Evolutionary conservation across 257 asterid genomes (phyloP), one percentile per base, ranked within the genome.

Genomic region (Lycium ferocissimum): DNA sequence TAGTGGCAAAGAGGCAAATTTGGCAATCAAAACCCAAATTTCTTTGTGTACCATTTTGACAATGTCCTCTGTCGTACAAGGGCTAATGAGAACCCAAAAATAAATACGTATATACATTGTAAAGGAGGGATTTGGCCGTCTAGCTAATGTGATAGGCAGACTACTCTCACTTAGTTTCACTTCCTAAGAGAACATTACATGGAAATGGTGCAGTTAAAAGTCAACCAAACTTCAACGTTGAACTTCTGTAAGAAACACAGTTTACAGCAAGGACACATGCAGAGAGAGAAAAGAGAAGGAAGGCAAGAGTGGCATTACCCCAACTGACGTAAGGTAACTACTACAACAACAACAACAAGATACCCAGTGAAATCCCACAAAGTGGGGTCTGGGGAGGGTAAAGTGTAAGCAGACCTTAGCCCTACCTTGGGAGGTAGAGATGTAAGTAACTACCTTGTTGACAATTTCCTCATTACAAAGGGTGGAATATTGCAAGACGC

Each of bases 241-340:
- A 71, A 15, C 53, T 40, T 45, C 35, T 45, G 80, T n/a, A 20
- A 73, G 59, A 73, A 20, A 20, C 80, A 47, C 3, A 20, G 59
- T n/a, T 72, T 73, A 73, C 37, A 45, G 40, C 40, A 70, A 38
- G 53, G 78, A 70, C 78, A 70, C 78, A 70, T 70, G 78, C 33
- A 70, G 14, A 70, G 53, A 70, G 53, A 40, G 75, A 35, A 56
- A 56, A 73, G 79, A 17, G 37, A 17, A 45, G 26, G 53, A 9
- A 43, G 80, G 59, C 38, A 73, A 20, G 81, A 47, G 40, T 47
- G 43, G 10, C 81, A 47, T 20, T 45, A 47, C 18, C 59, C 59
- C 6, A 73, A 73, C 37, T 20, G 59, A 12, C n/a, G 80, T 45
- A 73, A 47, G 43, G 57, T 49, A 49, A 51, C 61, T 26, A 26